Base-by-base conservation (phyloP, 805 yeast genomes). In the Saccharomycopsis fibuligera region DNA sequence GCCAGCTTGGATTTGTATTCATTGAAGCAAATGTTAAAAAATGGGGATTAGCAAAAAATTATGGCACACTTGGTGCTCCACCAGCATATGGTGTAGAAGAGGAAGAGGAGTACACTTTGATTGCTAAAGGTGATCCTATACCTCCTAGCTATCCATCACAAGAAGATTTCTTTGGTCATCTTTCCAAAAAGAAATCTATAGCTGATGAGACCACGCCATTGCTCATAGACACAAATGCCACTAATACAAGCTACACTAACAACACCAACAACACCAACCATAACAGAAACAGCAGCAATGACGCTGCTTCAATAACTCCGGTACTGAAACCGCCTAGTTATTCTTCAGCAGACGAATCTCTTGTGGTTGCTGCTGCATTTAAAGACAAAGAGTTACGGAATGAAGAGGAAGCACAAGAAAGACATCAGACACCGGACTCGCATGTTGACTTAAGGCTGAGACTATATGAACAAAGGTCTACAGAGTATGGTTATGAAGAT, bases 11-110 rank as follows among this genome's bases (percentile, higher is more conserved):
- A 2, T 86, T 70, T 63, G 91, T 86, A 1, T 84, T 80, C 59
- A 84, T 86, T 43, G 93, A 86, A 61, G 95, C 82, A 0, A 86
- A 86, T 64, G 90, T 86, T 22, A 85, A 86, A 59, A 85, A 83
- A 60, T 86, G 91, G 86, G 89, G 89, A 14, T 83, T 81, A 64
- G 95, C 81, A 2, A 81, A 81, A 2, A 57, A 76, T 44, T 79
- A 74, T 60, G 83, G 84, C 0, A 40, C 46, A n/a, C 41, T 54
- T 10, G 57, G 57, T 10, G 57, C 57, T 8, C 57, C 57, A 10
- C 57, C 57, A n/a, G 50, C 50, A 19, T 54, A 54, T 42, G 64
- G 61, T 21, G 5, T 12, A 5, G 75, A 71, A 48, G 65, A 66
- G 48, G 57, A 72, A 8, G 59, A 71, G 39, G 74, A 66, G 45